Percentiles rank a stretch among this genome's conserved stretches.
These are phyloP conservation scores for Porcisia hertigi DNA, from an alignment of 208 protist species.

Conservation along the genomic window DNA sequence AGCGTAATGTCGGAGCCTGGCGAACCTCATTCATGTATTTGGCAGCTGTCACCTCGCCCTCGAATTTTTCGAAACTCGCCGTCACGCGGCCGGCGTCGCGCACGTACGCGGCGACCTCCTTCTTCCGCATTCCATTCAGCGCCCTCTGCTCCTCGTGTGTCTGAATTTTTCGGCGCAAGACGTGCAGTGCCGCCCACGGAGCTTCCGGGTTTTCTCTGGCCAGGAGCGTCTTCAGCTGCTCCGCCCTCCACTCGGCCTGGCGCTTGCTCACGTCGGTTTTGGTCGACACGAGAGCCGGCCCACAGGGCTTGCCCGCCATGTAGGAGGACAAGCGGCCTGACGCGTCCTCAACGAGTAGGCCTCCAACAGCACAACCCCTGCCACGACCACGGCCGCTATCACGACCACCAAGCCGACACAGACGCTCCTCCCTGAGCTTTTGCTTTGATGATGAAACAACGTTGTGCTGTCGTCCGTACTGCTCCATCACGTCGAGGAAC, in stretches of 20 bases:
- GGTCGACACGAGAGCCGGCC: conserved; percentile 50
- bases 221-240: conserved; percentile 56
- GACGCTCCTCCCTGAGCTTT: conserved; percentile 29
- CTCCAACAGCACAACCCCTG: conserved; percentile 6
- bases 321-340: conserved; percentile 67
- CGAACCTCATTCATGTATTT: conserved; percentile 89
- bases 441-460: conserved; percentile 15
- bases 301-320: conserved; percentile 53
- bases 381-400: not conserved
- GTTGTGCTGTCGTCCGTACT: conserved; percentile 39
- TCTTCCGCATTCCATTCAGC: conserved; percentile 65
- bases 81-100: conserved; percentile 66
- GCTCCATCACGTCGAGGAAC: conserved; percentile 57
- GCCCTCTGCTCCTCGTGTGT: conserved; percentile 41
- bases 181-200: conserved; percentile 67
- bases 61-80: conserved; percentile 87
- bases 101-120: conserved; percentile 73
- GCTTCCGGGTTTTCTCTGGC: conserved; percentile 47
- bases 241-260: conserved; percentile 59
- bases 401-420: conserved; percentile 29
- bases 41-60: conserved; percentile 71
- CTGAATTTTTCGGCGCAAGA: conserved; percentile 39
- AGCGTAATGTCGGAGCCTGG: conserved; percentile 74
- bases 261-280: conserved; percentile 35
- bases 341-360: conserved; percentile 61